phyloP scores from a whole-genome alignment of 176 grass and related monocot genomes.

The Panicum miliaceum region DNA sequence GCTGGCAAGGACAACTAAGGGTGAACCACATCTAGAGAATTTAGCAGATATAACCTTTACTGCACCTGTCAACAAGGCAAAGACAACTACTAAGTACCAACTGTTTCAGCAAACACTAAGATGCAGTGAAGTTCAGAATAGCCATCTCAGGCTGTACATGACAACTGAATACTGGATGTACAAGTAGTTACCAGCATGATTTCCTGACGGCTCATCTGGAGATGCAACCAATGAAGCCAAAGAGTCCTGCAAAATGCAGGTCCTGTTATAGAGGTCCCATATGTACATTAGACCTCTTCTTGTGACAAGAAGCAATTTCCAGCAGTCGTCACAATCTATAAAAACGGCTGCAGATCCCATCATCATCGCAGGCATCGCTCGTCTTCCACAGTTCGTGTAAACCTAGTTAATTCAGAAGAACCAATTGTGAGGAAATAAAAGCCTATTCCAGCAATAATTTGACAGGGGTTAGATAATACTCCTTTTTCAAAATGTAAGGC shows the following conservation, averaged over 20 bases:
- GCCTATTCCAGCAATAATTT: conserved; percentile 16
- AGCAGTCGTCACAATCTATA: conserved; percentile 87
- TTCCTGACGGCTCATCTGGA: conserved; percentile 55
- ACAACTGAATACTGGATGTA: conserved; percentile 1
- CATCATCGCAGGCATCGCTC: conserved; percentile 87
- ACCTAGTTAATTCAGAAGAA: conserved; percentile 56
- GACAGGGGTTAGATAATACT: background rate
- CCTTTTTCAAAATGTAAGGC: background rate
- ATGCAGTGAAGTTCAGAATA: conserved; percentile 19
- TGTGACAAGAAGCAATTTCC: conserved; percentile 90
- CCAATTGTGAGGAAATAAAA: conserved; percentile 15
- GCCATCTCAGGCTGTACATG: conserved; percentile 4
- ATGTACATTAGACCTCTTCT: conserved; percentile 78
- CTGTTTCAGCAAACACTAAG: conserved; percentile 21
- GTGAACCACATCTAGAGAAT: conserved; percentile 91
- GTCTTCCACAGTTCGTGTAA: conserved; percentile 85
- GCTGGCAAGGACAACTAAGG: conserved; percentile 77
- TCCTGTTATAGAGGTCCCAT: conserved; percentile 81
- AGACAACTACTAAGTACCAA: conserved; percentile 12
- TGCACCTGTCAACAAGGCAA: conserved; percentile 62
- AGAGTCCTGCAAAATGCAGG: conserved; percentile 83
- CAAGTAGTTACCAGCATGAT: conserved; percentile 72
- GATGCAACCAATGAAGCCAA: conserved; percentile 65
- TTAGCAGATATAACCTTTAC: conserved; percentile 89
- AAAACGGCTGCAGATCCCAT: conserved; percentile 84